Evolutionary conservation across 202 grass and related monocot species (phyloP), one percentile per base, ranked within the genome.

Genomic region (Zizania palustris): DNA sequence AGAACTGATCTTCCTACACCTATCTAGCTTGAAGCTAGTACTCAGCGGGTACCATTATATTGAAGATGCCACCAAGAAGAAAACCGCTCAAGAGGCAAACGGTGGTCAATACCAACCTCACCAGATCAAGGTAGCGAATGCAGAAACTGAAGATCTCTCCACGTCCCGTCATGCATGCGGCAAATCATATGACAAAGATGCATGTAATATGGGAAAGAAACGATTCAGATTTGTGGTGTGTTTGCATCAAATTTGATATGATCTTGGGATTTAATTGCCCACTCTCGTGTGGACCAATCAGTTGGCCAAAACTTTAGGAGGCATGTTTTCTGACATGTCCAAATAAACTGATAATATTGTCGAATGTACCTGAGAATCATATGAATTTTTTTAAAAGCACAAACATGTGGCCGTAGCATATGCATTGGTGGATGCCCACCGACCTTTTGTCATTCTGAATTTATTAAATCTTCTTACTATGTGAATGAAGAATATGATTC

Each of bases 361-460:
- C 12, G 57, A 74, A 76, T 65, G 22, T 78, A 46, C 80, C 45
- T 70, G 15, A 75, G 63, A 78, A 87, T 76, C 55, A 75, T 58
- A 75, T 49, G 48, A 20, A 78, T 39, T 72, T 75, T 36, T 75
- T 69, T 57, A 62, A 58, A 5, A 8, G 15, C 28, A 81, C 16
- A 8, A 80, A 37, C 80, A 65, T 80, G 63, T 84, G 85, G 80
- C 56, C 11, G 28, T 38, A 33, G 63, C 69, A 48, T 60, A 19
- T 56, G 67, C 36, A 66, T 41, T 11, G 74, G 66, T 81, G 60
- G 78, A 82, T 39, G 16, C 45, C 63, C 75, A 58, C 75, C 63
- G 80, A 80, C 75, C 41, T 55, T 37, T 35, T 15, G 75, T 69
- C 70, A 41, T 55, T 42, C 33, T 7, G 69, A 34, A 7, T 50